Percentiles rank a stretch among this genome's conserved stretches.
Evolutionary conservation across 768 basidiomycete species (phyloP).

Genomic region (Tricholoma terreum): DNA sequence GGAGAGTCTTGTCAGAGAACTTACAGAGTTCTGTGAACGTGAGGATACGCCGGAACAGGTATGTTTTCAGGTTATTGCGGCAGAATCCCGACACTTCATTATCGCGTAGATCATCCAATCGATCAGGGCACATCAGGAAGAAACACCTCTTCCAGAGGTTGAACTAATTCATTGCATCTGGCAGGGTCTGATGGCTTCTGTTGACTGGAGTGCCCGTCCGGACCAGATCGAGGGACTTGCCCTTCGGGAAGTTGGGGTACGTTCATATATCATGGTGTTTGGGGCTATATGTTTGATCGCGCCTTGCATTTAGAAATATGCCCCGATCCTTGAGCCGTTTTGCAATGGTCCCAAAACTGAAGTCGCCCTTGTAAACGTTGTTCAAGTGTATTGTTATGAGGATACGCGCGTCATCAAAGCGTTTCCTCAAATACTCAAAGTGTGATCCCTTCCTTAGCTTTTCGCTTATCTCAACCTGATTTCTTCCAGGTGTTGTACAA

Average conservation of each 20-base stretch:
- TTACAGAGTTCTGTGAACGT: conserved; percentile 67
- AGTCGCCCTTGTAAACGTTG: conserved; percentile 91
- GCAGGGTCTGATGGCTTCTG: conserved; percentile 83
- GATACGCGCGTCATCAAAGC: conserved; percentile 93
- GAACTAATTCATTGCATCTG: conserved; percentile 90
- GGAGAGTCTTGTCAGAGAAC: conserved; percentile 66
- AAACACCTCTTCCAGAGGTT: conserved; percentile 77
- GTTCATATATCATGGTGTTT: conserved; percentile 23
- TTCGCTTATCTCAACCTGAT: not conserved
- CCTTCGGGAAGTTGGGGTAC: conserved; percentile 82
- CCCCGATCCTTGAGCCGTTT: conserved; percentile 87
- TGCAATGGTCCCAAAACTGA: conserved; percentile 85
- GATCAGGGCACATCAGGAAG: conserved; percentile 71
- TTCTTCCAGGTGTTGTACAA: conserved; percentile 83
- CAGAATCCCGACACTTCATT: conserved; percentile 5
- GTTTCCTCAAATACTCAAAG: conserved; percentile 94
- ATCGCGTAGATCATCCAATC: conserved; percentile 64
- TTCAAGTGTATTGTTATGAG: conserved; percentile 95
- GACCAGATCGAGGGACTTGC: conserved; percentile 91
- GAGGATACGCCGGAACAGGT: conserved; percentile 72
- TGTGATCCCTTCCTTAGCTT: conserved; percentile 18
- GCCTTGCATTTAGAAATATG: conserved; percentile 60
- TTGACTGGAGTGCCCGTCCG: conserved; percentile 86
- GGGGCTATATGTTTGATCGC: not conserved
- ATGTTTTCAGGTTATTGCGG: conserved; percentile 18